phyloP scores from a whole-genome alignment of 2,329 filamentous ascomycete species.

The Cladosporium cucumerinum region DNA sequence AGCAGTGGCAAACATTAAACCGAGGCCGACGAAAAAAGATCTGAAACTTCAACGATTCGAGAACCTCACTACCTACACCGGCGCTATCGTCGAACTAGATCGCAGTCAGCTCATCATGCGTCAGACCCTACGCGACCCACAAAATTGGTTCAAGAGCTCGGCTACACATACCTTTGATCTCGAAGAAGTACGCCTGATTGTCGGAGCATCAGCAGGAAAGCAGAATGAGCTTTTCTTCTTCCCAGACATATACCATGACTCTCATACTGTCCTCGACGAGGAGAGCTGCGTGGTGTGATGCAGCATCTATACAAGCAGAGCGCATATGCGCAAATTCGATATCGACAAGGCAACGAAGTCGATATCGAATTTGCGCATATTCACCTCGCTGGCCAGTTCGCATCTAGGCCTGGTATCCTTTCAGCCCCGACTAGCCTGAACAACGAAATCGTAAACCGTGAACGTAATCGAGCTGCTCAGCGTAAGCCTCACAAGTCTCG shows the following conservation, averaged over 20 bases:
- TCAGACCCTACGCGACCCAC: background rate
- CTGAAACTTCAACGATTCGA: background rate
- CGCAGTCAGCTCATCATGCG: background rate
- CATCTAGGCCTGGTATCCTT: background rate
- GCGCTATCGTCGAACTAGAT: background rate
- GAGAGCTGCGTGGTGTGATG: background rate
- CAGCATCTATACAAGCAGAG: background rate
- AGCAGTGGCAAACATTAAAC: too few species aligned
- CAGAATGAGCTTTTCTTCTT: background rate
- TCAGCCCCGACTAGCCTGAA: background rate
- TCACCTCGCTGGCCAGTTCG: background rate
- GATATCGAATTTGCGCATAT: background rate
- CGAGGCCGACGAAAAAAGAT: too few species aligned
- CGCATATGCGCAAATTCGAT: too few species aligned
- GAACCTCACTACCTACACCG: background rate
- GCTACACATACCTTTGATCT: background rate
- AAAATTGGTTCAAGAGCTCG: background rate
- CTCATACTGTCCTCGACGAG: background rate
- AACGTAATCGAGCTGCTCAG: constrained; percentile 17
- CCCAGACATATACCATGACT: background rate
- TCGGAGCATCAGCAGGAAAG: background rate
- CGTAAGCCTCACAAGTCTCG: constrained; percentile 16
- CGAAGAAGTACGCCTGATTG: background rate
- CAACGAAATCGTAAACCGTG: constrained; percentile 16
- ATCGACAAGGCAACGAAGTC: too few species aligned